Base-by-base conservation (phyloP, 768 basidiomycete genomes). In the Coprinopsis cinerea region DNA sequence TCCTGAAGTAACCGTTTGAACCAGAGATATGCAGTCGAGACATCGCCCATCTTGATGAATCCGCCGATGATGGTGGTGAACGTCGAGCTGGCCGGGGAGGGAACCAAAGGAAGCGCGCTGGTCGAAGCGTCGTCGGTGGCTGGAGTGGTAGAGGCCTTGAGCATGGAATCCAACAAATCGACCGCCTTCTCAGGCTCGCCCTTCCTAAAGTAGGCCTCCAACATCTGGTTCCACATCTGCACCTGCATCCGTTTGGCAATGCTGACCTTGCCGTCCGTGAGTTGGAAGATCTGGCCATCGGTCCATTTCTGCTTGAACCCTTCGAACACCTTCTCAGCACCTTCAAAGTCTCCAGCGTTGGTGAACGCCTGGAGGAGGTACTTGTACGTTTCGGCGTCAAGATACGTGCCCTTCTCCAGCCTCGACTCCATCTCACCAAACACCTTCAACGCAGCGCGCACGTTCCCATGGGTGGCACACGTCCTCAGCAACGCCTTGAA, bases 211-310 rank as follows among this genome's bases (percentile, higher is more conserved):
- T 88, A 84, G 0, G 82, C 75, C 42, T 81, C 73, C 28, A 93
- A 80, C 83, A 91, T 89, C 57, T 76, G 70, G 55, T 88, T 87
- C 80, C 81, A 92, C 1, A 83, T 68, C 32, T 69, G 61, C 39
- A 84, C 66, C 44, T 76, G 73, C 22, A 14, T 18, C 43, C 23
- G 44, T 14, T 37, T 18, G 6, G 17, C 36, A 39, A 10, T 18
- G 10, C 18, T 17, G 36, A n/a, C n/a, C n/a, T n/a, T n/a, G n/a
- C n/a, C n/a, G n/a, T n/a, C n/a, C n/a, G 32, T 9, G 22, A 24
- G 9, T 11, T 42, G 13, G 15, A 13, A 15, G 7, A 85, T 53
- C 6, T 59, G 63, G 6, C 72, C 75, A 0, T 61, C 59, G 10
- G 64, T 54, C 20, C 70, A 68, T 3, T 78, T 74, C 11, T 60